Conservation (phyloP, 208 protist species). For the Leishmania turanica region DNA sequence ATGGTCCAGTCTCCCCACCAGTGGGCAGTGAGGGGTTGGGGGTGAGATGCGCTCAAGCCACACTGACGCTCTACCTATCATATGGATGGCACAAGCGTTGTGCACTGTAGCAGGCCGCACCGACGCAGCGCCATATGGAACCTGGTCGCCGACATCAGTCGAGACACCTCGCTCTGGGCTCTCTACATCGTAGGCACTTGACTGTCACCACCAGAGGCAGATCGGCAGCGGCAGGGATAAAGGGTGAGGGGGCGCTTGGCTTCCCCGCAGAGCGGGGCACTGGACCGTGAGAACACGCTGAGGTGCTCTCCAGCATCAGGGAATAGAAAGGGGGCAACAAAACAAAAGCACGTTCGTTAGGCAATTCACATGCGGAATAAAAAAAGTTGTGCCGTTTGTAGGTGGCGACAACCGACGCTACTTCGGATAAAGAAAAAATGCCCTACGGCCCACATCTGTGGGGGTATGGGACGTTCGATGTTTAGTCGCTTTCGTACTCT, state of each 20-base stretch:
- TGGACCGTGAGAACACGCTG: background rate
- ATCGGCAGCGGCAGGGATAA: background rate
- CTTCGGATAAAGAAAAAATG: background rate
- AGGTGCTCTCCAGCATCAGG: background rate
- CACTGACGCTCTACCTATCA: background rate
- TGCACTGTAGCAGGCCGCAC: background rate
- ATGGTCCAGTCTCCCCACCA: background rate
- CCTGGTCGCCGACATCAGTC: background rate
- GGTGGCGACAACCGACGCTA: background rate
- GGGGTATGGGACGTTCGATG: background rate
- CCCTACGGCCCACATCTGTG: background rate
- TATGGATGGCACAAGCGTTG: background rate
- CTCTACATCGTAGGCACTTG: background rate
- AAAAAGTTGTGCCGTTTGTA: background rate
- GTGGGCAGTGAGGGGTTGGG: background rate
- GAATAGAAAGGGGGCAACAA: background rate
- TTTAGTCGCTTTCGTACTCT: slow-evolving; percentile 8
- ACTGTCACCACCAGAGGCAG: background rate
- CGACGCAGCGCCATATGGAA: background rate
- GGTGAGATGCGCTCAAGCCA: background rate
- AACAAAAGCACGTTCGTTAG: background rate
- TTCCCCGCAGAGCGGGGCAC: background rate
- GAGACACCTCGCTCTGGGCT: background rate
- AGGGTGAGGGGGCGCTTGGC: background rate
- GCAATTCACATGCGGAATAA: background rate